Conservation (phyloP, 1,284 basidiomycete species). For the Microbotryum lychnidis-dioicae region DNA sequence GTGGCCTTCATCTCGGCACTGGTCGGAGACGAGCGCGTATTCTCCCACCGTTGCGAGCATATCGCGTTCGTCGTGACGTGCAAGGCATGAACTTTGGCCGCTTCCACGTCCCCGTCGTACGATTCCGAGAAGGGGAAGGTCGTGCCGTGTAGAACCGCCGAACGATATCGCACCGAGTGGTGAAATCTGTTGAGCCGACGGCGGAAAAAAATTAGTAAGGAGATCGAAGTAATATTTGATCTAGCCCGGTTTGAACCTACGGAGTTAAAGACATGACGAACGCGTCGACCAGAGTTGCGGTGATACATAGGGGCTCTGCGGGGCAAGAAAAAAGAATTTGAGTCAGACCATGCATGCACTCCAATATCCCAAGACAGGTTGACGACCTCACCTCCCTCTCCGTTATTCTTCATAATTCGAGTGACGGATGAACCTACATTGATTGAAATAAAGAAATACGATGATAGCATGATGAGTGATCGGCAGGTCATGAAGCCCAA, state of each 20-base stretch:
- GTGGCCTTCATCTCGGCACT: conserved; percentile 32
- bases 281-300: conserved; percentile 36
- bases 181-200: conserved; percentile 25
- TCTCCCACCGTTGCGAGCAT: conserved; percentile 32
- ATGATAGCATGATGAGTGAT: too few relatives aligned
- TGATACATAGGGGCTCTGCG: conserved; percentile 32
- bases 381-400: conserved; percentile 12
- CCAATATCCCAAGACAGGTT: too few relatives aligned
- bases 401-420: conserved; percentile 32
- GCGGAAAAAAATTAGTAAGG: neutral
- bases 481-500: too few relatives aligned
- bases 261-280: conserved; percentile 33
- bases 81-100: conserved; percentile 21
- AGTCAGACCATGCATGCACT: too few relatives aligned
- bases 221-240: too few relatives aligned
- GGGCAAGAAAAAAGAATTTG: too few relatives aligned
- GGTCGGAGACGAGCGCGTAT: conserved; percentile 27
- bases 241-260: neutral
- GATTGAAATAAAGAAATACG: neutral
- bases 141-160: conserved; percentile 35
- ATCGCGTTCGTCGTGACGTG: conserved; percentile 28
- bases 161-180: conserved; percentile 35
- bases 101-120: conserved; percentile 16
- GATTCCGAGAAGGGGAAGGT: conserved; percentile 20
- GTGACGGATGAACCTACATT: conserved; percentile 32